Evolutionary conservation across 768 basidiomycete genomes (phyloP), one percentile per base, ranked within the genome.

Genomic region (Amanita exitialis): DNA sequence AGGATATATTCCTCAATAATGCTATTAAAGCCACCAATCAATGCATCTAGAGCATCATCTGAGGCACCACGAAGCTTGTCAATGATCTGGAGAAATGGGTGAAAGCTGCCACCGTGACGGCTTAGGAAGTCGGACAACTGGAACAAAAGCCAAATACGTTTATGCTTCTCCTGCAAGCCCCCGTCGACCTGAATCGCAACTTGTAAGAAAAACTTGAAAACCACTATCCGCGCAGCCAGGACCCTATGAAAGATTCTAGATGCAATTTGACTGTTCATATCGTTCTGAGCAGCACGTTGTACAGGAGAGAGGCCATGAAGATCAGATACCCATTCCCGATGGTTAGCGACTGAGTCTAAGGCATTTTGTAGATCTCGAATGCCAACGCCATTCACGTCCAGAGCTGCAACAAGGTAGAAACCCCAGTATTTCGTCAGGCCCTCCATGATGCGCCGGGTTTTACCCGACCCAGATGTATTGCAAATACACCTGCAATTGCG

Each of bases 381-480:
- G 44, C 54, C 54, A 53, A 55, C 51, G 37, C 51, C 54, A 30
- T 55, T 53, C 25, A 12, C 25, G 12, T 44, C 43, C 23, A 23
- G 9, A 15, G 43, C 25, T 28, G 52, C 39, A 53, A 54, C 53
- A 39, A 58, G 23, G 23, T 23, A 23, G 23, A 23, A 23, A 23
- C 23, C 23, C 23, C 23, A 23, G 23, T 23, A 23, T 53, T 55
- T 53, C 32, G 52, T 53, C 3, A 57, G 55, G 34, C 52, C 52
- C 47, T 58, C 57, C 42, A 58, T 32, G 3, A 58, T 47, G 46
- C 38, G 49, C 52, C 52, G 57, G 2, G 57, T 56, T 56, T 58
- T 58, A 7, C 57, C 57, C 21, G 57, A 58, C 12, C 57, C 55
- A n/a, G 53, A 58, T 23, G 53, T 54, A 37, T 58, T 58, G 48